Conservation (phyloP, 108 stramenopile species). For the Skeletonema marinoi region DNA sequence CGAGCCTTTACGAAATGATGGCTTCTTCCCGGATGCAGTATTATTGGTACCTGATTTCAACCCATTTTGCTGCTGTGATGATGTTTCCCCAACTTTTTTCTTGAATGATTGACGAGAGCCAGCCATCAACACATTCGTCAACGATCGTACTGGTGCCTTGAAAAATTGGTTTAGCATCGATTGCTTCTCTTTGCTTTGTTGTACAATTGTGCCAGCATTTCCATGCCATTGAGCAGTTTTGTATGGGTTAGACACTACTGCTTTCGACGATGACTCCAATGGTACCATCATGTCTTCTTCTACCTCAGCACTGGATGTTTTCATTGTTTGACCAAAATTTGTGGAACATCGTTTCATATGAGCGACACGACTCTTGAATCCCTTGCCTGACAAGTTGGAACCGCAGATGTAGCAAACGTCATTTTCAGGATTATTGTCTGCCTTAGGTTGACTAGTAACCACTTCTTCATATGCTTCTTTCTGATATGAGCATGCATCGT, state of each 20-base stretch:
- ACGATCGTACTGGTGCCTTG: slow-evolving; percentile 36
- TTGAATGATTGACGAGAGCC: slow-evolving; percentile 50
- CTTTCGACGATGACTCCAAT: slow-evolving; percentile 17
- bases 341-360: slow-evolving; percentile 86
- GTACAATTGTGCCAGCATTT: slow-evolving; percentile 7
- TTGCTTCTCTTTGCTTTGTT: slow-evolving; percentile 21
- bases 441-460: not conserved
- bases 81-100: slow-evolving; percentile 25
- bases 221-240: slow-evolving; percentile 33
- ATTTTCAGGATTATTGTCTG: not conserved
- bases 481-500: not conserved
- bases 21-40: not conserved
- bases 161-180: slow-evolving; percentile 36
- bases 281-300: slow-evolving; percentile 30
- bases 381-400: slow-evolving; percentile 42
- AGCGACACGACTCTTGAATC: slow-evolving; percentile 61
- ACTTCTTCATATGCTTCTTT: not conserved
- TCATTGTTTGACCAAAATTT: slow-evolving; percentile 49
- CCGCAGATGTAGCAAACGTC: slow-evolving; percentile 79
- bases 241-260: slow-evolving; percentile 24
- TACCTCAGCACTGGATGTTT: slow-evolving; percentile 29
- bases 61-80: not conserved
- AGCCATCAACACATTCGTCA: slow-evolving; percentile 52
- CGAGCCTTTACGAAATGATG: not conserved
- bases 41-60: not conserved